Base-by-base conservation (phyloP, 805 yeast species). In the Barnettozyma botsteinii region DNA sequence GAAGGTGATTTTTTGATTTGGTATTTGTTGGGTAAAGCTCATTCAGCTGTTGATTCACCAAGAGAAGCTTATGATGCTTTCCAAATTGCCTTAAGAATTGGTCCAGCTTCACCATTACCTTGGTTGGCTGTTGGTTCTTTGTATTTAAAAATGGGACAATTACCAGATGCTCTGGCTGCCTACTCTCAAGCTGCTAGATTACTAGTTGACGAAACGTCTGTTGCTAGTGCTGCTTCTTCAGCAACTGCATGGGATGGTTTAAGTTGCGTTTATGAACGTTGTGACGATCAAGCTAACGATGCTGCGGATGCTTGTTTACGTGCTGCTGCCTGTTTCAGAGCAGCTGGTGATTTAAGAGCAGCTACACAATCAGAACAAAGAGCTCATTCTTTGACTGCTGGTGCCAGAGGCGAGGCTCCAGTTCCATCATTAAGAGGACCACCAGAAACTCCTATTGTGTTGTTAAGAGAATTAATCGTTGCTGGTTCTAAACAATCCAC, bases 171-270 rank as follows among this genome's bases (percentile, higher is more conserved):
- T 0, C 61, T 80, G 37, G 77, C 80, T 6, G 85, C 85, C 3
- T 80, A 76, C 52, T 73, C 83, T 0, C 83, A 79, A 53, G 85
- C 83, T 2, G 68, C 79, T 15, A 63, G 77, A 33, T 54, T 77
- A 10, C 72, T 71, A 47, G 61, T 65, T 31, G 75, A 72, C 35
- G 76, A 71, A 33, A 65, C 65, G 10, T 62, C 69, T 7, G 64
- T 65, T 1, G 67, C 70, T 1, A 45, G 55, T 21, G 56, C 58
- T 8, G 35, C 57, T 19, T 57, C 64, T 4, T 64, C 72, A 5
- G 82, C 79, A 2, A 64, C 76, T 12, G 81, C 82, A 1, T 78
- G 84, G 84, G 81, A 77, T 50, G 83, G 83, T 1, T 55, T 78
- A 31, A 65, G 75, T 27, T 73, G 79, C 55, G 82, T 77, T 7